A percentile compares a stretch with the other conserved stretches of the same genome.
Evolutionary conservation across 1,284 basidiomycete genomes (phyloP).

Genomic region (Trametes versicolor): DNA sequence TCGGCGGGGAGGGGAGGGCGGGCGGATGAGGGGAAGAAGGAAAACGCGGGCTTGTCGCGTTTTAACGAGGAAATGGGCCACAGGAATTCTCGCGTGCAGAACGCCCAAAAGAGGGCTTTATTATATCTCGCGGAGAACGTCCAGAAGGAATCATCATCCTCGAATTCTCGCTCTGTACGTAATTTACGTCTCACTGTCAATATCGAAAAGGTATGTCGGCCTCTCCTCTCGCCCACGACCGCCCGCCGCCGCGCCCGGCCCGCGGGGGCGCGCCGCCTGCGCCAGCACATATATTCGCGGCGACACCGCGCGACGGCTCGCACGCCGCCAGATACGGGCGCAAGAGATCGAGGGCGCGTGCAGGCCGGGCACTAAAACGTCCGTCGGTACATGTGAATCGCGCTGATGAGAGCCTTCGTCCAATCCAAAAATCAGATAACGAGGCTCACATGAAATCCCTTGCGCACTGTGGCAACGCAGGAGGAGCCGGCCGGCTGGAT

Average conservation of each 20-base stretch:
- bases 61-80: slow-evolving; percentile 80
- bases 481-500: slow-evolving; percentile 29
- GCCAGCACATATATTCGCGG: not conserved
- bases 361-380: slow-evolving; percentile 19
- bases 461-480: slow-evolving; percentile 23
- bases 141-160: slow-evolving; percentile 55
- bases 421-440: slow-evolving; percentile 37
- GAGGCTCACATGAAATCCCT: slow-evolving; percentile 34
- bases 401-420: slow-evolving; percentile 31
- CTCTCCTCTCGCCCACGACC: slow-evolving; percentile 18
- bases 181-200: slow-evolving; percentile 49
- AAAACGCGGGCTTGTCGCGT: slow-evolving; percentile 72
- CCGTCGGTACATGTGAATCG: slow-evolving; percentile 30
- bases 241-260: slow-evolving; percentile 3
- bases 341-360: not conserved
- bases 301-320: not conserved
- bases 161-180: slow-evolving; percentile 57
- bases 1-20: slow-evolving; percentile 38
- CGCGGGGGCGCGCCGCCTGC: slow-evolving; percentile 8
- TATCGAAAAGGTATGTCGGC: slow-evolving; percentile 26
- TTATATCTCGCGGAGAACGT: slow-evolving; percentile 55
- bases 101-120: slow-evolving; percentile 64
- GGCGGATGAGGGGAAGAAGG: slow-evolving; percentile 56
- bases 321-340: not conserved
- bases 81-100: slow-evolving; percentile 70